Percentiles rank a stretch among this genome's conserved stretches.
Conservation (phyloP, 768 basidiomycete species). For the Leccinum pellstonianum region DNA sequence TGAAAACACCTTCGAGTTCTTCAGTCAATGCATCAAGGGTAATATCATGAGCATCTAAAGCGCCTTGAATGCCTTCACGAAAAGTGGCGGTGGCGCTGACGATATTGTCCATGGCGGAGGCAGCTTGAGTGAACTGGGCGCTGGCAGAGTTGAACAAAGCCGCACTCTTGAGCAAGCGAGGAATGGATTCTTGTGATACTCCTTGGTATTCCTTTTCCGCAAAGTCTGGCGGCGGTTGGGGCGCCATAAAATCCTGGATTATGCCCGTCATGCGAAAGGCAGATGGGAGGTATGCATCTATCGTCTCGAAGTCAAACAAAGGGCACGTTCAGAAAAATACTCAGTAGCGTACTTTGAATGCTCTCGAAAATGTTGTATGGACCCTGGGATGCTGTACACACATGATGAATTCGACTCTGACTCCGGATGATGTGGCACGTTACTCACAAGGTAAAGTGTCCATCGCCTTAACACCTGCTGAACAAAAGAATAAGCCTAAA, state of each 20-base stretch:
- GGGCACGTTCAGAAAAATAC: background rate
- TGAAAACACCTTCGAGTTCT: slow-evolving; percentile 17
- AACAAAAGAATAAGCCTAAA: background rate
- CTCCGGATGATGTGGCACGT: background rate
- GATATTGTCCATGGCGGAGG: slow-evolving; percentile 7
- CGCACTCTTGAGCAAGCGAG: slow-evolving; percentile 6
- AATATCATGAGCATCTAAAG: slow-evolving; percentile 6
- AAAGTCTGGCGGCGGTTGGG: slow-evolving; percentile 6
- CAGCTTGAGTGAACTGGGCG: slow-evolving; percentile 2
- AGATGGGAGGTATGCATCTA: slow-evolving; percentile 4
- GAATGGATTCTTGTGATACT: slow-evolving; percentile 2
- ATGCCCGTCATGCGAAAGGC: background rate
- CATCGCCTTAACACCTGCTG: background rate
- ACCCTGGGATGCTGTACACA: background rate
- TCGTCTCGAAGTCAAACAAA: background rate
- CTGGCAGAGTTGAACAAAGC: background rate
- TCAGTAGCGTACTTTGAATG: slow-evolving; percentile 2
- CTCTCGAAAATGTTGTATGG: background rate
- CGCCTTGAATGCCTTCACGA: slow-evolving; percentile 8
- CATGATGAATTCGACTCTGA: background rate
- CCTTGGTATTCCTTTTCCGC: slow-evolving; percentile 13
- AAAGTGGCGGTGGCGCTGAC: slow-evolving; percentile 13
- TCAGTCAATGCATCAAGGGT: slow-evolving; percentile 5
- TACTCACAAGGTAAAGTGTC: background rate
- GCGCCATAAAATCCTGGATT: background rate